These are phyloP conservation scores for Syzygium aromaticum DNA, from an alignment of 345 rosid genomes.

Conservation along the genomic window DNA sequence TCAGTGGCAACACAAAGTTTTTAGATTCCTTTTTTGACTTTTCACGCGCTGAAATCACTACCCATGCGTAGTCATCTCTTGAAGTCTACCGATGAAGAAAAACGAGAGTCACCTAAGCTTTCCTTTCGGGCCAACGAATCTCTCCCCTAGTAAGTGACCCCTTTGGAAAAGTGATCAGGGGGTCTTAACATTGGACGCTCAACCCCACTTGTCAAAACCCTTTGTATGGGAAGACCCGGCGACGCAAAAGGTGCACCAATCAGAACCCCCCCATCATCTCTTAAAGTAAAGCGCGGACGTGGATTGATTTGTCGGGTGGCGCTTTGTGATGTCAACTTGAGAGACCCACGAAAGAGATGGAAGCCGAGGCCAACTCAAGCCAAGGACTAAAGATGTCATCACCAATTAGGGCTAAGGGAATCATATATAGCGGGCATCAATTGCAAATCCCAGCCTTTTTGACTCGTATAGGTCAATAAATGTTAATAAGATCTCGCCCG, in stretches of 20 bases:
- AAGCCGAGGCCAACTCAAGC: neutral
- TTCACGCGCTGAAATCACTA: too few relatives aligned
- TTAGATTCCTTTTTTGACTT: too few relatives aligned
- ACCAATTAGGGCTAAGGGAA: neutral
- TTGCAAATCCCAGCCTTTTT: neutral
- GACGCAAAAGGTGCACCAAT: neutral
- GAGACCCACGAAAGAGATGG: neutral
- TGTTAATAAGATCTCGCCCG: too few relatives aligned
- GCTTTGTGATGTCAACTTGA: neutral
- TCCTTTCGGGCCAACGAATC: neutral
- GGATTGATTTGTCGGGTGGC: neutral
- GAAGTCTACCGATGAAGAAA: neutral
- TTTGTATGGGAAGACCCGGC: neutral
- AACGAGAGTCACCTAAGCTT: neutral
- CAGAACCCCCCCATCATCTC: neutral
- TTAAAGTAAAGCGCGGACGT: neutral
- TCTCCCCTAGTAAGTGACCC: neutral
- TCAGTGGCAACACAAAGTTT: rapidly evolving
- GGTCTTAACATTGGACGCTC: neutral
- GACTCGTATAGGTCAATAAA: too few relatives aligned
- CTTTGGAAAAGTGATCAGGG: neutral
- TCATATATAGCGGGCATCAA: neutral
- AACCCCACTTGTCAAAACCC: neutral
- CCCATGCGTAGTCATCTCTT: neutral
- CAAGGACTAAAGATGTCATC: neutral